Conservation (phyloP, 1,139 yeast species). For the Pichia inconspicua region DNA sequence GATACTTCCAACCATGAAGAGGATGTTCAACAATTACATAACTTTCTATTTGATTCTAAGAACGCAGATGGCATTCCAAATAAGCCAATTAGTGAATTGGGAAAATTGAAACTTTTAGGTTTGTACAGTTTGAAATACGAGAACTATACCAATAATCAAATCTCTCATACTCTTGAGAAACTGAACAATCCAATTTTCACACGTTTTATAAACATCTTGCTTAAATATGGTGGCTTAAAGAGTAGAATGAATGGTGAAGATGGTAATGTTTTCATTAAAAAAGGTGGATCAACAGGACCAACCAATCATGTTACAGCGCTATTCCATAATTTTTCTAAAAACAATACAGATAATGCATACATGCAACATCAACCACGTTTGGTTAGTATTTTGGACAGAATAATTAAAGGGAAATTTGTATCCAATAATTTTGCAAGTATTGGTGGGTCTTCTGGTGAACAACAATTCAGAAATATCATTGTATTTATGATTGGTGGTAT, state of each 20-base stretch:
- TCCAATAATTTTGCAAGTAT: slow-evolving; percentile 2
- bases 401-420: slow-evolving; percentile 39
- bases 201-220: slow-evolving; percentile 28
- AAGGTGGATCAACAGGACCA: slow-evolving; percentile 15
- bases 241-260: slow-evolving; percentile 37
- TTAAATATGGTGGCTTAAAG: slow-evolving; percentile 34
- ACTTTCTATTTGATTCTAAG: slow-evolving; percentile 30
- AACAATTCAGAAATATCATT: slow-evolving; percentile 60
- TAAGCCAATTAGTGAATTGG: slow-evolving; percentile 31
- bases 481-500: slow-evolving; percentile 85
- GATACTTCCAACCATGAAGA: slow-evolving; percentile 43
- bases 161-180: slow-evolving; percentile 30
- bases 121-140: slow-evolving; percentile 69
- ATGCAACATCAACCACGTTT: slow-evolving; percentile 73
- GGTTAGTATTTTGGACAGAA: slow-evolving; percentile 41
- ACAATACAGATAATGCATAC: slow-evolving; percentile 33
- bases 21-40: slow-evolving; percentile 37
- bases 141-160: slow-evolving; percentile 34
- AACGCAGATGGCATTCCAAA: slow-evolving; percentile 12
- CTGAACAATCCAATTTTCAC: slow-evolving; percentile 32
- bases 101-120: slow-evolving; percentile 56
- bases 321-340: slow-evolving; percentile 22
- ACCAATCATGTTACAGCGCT: slow-evolving; percentile 22
- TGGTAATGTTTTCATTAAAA: slow-evolving; percentile 23
- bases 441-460: slow-evolving; percentile 6